phyloP scores from a whole-genome alignment of 2,329 filamentous ascomycete species.

The Oidium heveae region DNA sequence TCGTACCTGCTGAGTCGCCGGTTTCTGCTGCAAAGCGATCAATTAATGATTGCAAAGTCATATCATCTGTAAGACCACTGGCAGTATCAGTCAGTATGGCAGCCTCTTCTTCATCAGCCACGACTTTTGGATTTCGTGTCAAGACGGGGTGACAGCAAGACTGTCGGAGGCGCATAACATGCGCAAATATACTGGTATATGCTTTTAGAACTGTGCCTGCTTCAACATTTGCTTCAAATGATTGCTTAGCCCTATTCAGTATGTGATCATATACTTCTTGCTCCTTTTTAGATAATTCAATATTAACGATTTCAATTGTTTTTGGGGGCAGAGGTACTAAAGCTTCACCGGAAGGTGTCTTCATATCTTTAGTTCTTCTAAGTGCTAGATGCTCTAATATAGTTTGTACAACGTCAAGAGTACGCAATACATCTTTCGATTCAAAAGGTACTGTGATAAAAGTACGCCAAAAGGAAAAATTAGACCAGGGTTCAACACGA shows the following conservation, averaged over 20 bases:
- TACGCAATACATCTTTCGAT: constrained; percentile 77
- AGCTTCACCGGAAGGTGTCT: constrained; percentile 61
- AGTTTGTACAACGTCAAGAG: constrained; percentile 88
- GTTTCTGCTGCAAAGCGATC: constrained; percentile 53
- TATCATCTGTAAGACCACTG: constrained; percentile 72
- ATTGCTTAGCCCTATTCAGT: constrained; percentile 54
- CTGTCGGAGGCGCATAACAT: constrained; percentile 78
- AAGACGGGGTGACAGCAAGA: constrained; percentile 84
- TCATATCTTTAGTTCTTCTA: constrained; percentile 92
- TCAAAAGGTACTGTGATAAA: constrained; percentile 97
- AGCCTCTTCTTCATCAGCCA: constrained; percentile 72
- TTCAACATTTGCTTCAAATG: constrained; percentile 68
- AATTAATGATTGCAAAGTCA: constrained; percentile 76
- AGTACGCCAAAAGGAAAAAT: constrained; percentile 97
- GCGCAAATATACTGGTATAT: constrained; percentile 90
- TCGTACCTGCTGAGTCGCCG: constrained; percentile 34
- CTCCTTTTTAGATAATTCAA: constrained; percentile 67
- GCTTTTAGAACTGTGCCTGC: constrained; percentile 85
- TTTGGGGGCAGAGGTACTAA: constrained; percentile 65
- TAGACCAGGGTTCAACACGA: constrained; percentile 89
- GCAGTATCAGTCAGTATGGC: constrained; percentile 51
- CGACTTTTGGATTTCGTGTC: constrained; percentile 60
- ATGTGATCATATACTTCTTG: constrained; percentile 85
- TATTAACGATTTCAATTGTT: constrained; percentile 59
- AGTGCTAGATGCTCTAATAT: constrained; percentile 90